Base-by-base conservation (phyloP, 2,329 filamentous ascomycete species). In the Aspergillus ochraceus region DNA sequence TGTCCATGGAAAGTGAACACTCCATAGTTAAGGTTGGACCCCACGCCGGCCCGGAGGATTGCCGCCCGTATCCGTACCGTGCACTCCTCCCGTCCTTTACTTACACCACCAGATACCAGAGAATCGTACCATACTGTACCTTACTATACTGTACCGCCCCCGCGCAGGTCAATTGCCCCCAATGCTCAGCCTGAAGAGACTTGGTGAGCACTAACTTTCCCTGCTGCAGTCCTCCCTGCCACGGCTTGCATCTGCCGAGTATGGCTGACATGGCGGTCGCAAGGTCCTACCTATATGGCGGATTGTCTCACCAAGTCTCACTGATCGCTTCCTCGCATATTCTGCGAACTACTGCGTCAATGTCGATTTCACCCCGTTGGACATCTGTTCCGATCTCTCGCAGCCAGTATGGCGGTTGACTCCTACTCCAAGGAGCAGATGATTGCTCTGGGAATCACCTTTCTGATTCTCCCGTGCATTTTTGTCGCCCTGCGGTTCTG, bases 401-500 rank as follows among this genome's bases (percentile, higher is more conserved):
- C 20, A 47, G 45, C 22, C 45, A 47, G 22, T 19, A 52, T 52
- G 49, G 49, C 17, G 29, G 49, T 52, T 19, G 49, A 52, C 24
- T 19, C 19, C 14, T 53, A 53, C 30, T 36, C 17, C 29, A 53
- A 53, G 51, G 29, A 22, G n/a, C 30, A 53, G 51, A 53, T 39
- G 51, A 42, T 53, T n/a, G 30, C 30, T 12, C 30, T 53, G 20
- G 51, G 51, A 20, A 39, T 53, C n/a, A 53, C 39, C 49, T 53
- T 53, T 6, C 8, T 53, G 29, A 22, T 53, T n/a, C 30, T 53
- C 14, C 51, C 51, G n/a, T 32, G 26, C 30, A 39, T 53, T 20
- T 47, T 47, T 22, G 45, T 47, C 19, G 36, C 36, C 36, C 17
- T 42, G 14, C 22, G 45, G 17, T 47, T 47, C 20, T 47, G 45